These are phyloP conservation scores for Kickxella alabastrina DNA, from an alignment of 192 early-diverging fungal genomes.

Conservation along the genomic window DNA sequence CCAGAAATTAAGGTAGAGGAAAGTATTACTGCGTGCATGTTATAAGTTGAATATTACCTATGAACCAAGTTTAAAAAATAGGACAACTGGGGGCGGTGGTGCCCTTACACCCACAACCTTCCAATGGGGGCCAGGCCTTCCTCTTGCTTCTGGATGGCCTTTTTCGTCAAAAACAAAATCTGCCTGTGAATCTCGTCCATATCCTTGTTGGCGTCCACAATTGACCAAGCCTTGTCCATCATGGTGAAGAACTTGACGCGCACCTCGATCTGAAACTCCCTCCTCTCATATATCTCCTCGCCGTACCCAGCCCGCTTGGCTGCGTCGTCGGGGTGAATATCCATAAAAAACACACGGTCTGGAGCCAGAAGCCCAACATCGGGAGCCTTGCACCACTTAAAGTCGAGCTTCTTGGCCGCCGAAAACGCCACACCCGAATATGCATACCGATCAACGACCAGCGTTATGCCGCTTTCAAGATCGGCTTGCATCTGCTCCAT, in stretches of 20 bases:
- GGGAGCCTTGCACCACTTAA: constrained; percentile 83
- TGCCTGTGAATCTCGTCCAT: constrained; percentile 40
- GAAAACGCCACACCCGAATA: constrained; percentile 94
- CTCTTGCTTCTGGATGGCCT: constrained; percentile 24
- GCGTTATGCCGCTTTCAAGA: constrained; percentile 64
- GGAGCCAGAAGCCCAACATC: constrained; percentile 83
- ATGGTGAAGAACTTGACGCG: constrained; percentile 64
- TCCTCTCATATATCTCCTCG: constrained; percentile 85
- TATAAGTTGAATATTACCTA: no score
- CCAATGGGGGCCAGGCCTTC: constrained; percentile 28
- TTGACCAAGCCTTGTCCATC: constrained; percentile 51
- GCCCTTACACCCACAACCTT: constrained; percentile 34
- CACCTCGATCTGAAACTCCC: constrained; percentile 79
- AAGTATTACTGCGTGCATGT: constrained; percentile 1
- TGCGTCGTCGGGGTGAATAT: constrained; percentile 72
- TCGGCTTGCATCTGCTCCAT: constrained; percentile 60
- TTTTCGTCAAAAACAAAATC: constrained; percentile 29
- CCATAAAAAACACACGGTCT: constrained; percentile 86
- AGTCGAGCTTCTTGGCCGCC: constrained; percentile 77
- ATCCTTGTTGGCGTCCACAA: constrained; percentile 43
- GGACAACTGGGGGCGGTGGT: background rate
- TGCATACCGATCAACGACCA: constrained; percentile 92
- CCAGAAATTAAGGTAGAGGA: background rate
- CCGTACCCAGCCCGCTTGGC: constrained; percentile 83
- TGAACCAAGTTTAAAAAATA: no score